Evolutionary conservation across 2,329 filamentous ascomycete species (phyloP).

Genomic region (Fusarium sp.): DNA sequence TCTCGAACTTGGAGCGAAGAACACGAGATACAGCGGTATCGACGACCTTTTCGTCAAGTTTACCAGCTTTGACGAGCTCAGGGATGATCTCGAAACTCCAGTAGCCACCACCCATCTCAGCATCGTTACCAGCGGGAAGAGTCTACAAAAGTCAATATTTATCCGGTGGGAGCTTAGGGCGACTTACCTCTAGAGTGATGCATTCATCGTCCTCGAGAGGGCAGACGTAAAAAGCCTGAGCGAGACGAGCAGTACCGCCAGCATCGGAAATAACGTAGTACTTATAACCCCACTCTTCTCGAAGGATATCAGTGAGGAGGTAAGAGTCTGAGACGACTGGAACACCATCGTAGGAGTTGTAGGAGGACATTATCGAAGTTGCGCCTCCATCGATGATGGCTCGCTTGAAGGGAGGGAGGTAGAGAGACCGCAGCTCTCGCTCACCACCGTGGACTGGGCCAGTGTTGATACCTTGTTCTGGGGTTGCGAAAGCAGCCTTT

Average conservation of each 20-base stretch:
- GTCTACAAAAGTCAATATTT: conserved; percentile 48
- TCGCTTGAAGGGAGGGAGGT: conserved; percentile 71
- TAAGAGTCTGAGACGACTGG: conserved; percentile 73
- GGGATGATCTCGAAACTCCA: conserved; percentile 76
- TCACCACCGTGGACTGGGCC: conserved; percentile 65
- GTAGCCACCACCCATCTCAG: conserved; percentile 81
- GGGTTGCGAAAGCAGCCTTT: conserved; percentile 69
- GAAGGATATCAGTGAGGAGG: conserved; percentile 73
- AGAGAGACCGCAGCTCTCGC: conserved; percentile 64
- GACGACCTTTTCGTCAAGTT: conserved; percentile 67
- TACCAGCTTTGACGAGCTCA: conserved; percentile 68
- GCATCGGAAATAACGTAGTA: conserved; percentile 73
- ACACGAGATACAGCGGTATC: conserved; percentile 73
- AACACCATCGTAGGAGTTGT: conserved; percentile 78
- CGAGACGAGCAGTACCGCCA: conserved; percentile 75
- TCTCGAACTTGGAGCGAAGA: conserved; percentile 73
- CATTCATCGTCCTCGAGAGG: conserved; percentile 68
- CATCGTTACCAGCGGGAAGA: conserved; percentile 75
- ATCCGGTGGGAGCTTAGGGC: rapidly evolving
- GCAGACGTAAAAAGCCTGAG: conserved; percentile 72
- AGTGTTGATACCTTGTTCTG: conserved; percentile 78
- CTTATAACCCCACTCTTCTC: conserved; percentile 78
- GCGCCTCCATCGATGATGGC: conserved; percentile 76
- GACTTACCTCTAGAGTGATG: conserved; percentile 65
- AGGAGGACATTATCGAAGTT: conserved; percentile 77